Base-by-base conservation (phyloP, 2,329 filamentous ascomycete species). In the Diaporthe batatas region DNA sequence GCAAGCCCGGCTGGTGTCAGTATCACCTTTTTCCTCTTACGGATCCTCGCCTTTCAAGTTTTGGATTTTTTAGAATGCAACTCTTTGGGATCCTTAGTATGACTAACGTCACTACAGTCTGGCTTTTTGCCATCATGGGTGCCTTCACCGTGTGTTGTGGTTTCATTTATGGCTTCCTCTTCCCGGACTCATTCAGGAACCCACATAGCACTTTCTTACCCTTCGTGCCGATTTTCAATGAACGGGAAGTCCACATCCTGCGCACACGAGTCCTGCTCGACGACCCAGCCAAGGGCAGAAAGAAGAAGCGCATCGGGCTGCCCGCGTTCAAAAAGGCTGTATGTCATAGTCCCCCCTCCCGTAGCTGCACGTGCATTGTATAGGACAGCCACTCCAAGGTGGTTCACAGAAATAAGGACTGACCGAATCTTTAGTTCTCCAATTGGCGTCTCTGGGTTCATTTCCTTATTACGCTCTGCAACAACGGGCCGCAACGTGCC, bases 401-500 rank as follows among this genome's bases (percentile, higher is more conserved):
- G 2, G 14, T 18, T 32, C n/a, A 51, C 18, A 18, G n/a, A 29
- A 51, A 70, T 32, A 70, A 7, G 23, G n/a, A 44, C 57, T 72
- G 25, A 72, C 29, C 25, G 23, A 10, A 42, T 14, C 6, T 34
- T 12, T 25, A 85, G 83, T 85, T 88, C 75, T 78, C 78, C 25
- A 85, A 87, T 78, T 88, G 87, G 80, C 83, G 87, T 1, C 82
- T 90, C n/a, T 86, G 86, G 81, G 79, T 84, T 7, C 88, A 90
- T 67, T 82, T 87, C 7, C 73, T 86, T 23, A 85, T 90, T 73
- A 87, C 88, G 47, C 75, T 88, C 39, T 74, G 81, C 79, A 87
- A 87, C 79, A 83, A 87, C 75, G 79, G 86, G 16, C 84, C 86
- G 23, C 82, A 87, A 76, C 76, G 83, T 78, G 83, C 83, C 1